Evolutionary conservation across 495 filamentous ascomycete species (phyloP).

Genomic region (Chaetomium fimeti): DNA sequence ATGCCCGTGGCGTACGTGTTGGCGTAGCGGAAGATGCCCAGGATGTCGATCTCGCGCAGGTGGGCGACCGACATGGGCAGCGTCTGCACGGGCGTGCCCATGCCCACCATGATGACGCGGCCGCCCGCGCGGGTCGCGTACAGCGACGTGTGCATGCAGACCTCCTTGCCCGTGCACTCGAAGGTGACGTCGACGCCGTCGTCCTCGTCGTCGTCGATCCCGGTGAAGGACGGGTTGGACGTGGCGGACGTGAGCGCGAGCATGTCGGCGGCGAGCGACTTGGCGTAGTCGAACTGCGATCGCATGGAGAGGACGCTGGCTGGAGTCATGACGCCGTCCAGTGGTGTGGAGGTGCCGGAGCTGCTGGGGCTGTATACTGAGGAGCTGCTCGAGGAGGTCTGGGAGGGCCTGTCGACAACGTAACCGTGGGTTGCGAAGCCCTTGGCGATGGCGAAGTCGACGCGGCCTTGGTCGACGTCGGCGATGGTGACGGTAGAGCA

Average conservation of each 20-base stretch:
- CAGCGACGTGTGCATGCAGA: conserved; percentile 81
- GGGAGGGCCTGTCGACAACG: conserved; percentile 53
- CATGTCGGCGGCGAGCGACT: conserved; percentile 54
- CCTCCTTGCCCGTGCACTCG: conserved; percentile 88
- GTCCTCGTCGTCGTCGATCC: conserved; percentile 45
- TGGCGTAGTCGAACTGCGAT: conserved; percentile 57
- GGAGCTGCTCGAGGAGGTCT: conserved; percentile 40
- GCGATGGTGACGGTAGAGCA: conserved; percentile 69
- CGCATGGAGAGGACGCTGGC: conserved; percentile 39
- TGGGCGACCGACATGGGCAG: conserved; percentile 82
- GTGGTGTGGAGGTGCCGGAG: conserved; percentile 44
- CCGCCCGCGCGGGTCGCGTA: conserved; percentile 79
- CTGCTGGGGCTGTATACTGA: conserved; percentile 40
- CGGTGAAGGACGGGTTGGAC: conserved; percentile 22
- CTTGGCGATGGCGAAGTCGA: conserved; percentile 70
- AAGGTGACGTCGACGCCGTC: conserved; percentile 76
- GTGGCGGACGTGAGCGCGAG: conserved; percentile 45
- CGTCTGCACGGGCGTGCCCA: conserved; percentile 90
- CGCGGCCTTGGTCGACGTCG: conserved; percentile 76
- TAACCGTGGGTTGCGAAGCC: conserved; percentile 69
- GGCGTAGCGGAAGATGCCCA: conserved; percentile 90
- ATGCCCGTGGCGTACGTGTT: conserved; percentile 85
- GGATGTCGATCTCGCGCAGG: conserved; percentile 82
- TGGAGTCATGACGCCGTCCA: conserved; percentile 49
- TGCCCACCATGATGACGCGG: conserved; percentile 82